Base-by-base conservation (phyloP, 352 stramenopile species). In the Globisporangium viniferum region DNA sequence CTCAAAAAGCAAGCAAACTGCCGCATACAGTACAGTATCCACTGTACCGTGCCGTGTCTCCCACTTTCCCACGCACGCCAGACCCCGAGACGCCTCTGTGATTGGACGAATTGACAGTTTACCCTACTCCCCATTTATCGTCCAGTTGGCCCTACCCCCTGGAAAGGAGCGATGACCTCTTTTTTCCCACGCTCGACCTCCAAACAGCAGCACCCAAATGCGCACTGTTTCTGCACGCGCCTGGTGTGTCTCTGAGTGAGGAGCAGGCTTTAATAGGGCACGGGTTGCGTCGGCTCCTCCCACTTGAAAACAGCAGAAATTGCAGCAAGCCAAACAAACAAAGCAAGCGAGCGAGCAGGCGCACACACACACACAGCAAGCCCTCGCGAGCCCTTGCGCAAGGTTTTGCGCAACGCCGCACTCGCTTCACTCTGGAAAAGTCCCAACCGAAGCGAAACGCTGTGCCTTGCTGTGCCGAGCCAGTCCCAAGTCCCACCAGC, bases 361-460 rank as follows among this genome's bases (percentile, higher is more conserved):
- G 41, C 41, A 0, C 35, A 39, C 31, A 33, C 29, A 39, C 35
- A 39, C 35, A 39, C 35, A 24, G 24, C 24, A 12, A 39, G 31
- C 31, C 31, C 31, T 33, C 31, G 31, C 31, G 31, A 33, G 31
- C 31, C 44, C 44, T 51, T 51, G 44, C 44, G 44, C 18, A 22
- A 51, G 44, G 18, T 51, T 51, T 51, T 22, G 44, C 44, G 44
- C 44, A 10, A 5, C 44, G 15, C 44, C 44, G 3, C 55, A 36
- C 55, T 61, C 33, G 55, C 55, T 65, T 66, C 60, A 68, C 51
- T 68, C 62, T 62, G 35, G 62, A 68, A 68, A 68, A 62, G 24
- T 62, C 51, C 51, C 51, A 46, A 55, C 29, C 29, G 27, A 66
- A 49, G 63, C 62, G 53, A 68, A 62, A 54, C 51, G 51, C 62